Base-by-base conservation (phyloP, 805 yeast species). In the Kazachstania kunashirensis region DNA sequence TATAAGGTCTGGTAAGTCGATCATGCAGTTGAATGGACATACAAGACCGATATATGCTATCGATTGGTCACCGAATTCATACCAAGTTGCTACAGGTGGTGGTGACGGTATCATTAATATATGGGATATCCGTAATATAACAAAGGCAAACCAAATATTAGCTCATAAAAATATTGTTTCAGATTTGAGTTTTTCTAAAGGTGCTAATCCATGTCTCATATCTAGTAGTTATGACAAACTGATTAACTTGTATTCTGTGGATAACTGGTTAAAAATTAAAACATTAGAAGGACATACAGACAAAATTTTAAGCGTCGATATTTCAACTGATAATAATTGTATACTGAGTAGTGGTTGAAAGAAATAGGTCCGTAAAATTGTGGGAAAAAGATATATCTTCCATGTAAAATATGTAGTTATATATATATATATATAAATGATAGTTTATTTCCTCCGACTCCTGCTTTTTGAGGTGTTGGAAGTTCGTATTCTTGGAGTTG, bases 261-360 rank as follows among this genome's bases (percentile, higher is more conserved):
- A 79, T 48, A 78, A 71, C 45, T 89, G 95, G 94, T 52, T 67
- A 3, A 61, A 67, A 12, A 50, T 75, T 15, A 67, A 66, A 23
- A 62, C 73, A 3, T 56, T 86, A 29, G 58, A 63, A 32, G 77
- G 71, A 8, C 79, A 77, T 23, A 68, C 69, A 5, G 94, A 83
- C 41, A 79, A 80, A 48, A 74, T 84, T 3, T 74, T 86, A 79
- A 63, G 78, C 39, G 70, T 81, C 33, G 94, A 82, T 50, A 48
- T 79, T 1, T 52, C 67, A 9, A 38, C 45, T 1, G 62, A 67
- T 37, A 70, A 69, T 6, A 47, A 60, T 6, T 50, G 41, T 24
- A 58, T 86, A 1, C 68, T 73, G 1, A 71, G 80, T 31, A 70
- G 84, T 33, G 88, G 95, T 15, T 86, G 95, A 95, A n/a, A n/a